Percentiles rank a stretch among this genome's conserved stretches.
Evolutionary conservation across 345 rosid species (phyloP).

Genomic region (Hirschfeldia incana): DNA sequence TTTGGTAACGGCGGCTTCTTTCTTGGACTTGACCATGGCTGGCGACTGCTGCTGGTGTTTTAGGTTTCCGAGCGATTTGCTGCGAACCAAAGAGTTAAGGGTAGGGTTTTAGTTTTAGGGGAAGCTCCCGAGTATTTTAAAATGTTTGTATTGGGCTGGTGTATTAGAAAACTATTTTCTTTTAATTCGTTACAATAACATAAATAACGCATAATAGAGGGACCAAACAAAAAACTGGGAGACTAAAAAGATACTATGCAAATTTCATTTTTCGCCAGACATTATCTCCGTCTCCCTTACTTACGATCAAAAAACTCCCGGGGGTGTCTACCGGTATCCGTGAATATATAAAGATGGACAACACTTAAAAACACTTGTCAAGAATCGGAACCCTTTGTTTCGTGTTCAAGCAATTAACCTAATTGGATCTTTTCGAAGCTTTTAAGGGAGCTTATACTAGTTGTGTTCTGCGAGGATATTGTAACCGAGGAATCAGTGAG

Average conservation of each 20-base stretch:
- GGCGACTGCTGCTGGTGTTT: neutral
- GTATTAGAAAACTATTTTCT: neutral
- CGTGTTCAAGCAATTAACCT: conserved; percentile 1
- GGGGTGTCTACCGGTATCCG: neutral
- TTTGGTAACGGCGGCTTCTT: conserved; percentile 37
- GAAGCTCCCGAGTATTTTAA: neutral
- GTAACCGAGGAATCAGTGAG: neutral
- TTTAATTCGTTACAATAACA: neutral
- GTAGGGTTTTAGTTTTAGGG: neutral
- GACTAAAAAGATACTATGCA: neutral
- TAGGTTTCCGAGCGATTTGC: neutral
- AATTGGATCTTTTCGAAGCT: conserved; percentile 15
- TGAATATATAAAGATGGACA: conserved; percentile 4
- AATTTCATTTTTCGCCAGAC: conserved; percentile 5
- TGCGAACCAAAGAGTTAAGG: neutral
- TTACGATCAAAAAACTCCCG: conserved; percentile 15
- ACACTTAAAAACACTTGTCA: neutral
- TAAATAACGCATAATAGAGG: neutral
- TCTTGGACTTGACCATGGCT: conserved; percentile 44
- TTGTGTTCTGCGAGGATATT: conserved; percentile 16
- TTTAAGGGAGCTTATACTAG: conserved; percentile 19
- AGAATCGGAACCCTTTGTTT: conserved; percentile 27
- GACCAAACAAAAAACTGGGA: conserved; percentile 4
- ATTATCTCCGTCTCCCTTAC: conserved; percentile 8
- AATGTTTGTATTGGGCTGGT: neutral